Evolutionary conservation across 1,284 basidiomycete genomes (phyloP), one percentile per base, ranked within the genome.

Genomic region (Marasmius sp.): DNA sequence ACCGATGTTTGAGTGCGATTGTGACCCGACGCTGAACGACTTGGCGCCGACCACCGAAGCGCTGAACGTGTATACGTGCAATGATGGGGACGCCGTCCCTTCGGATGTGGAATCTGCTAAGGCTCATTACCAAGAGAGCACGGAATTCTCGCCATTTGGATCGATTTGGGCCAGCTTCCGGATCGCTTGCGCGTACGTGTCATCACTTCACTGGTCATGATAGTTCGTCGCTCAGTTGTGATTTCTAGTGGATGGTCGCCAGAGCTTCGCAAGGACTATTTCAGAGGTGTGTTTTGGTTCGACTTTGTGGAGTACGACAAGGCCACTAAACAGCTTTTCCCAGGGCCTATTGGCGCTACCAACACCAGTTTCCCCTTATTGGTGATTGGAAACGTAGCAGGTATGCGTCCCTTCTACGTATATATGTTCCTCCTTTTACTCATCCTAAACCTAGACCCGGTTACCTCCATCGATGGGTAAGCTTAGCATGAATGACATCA

Each of bases 321-420:
- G 27, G 27, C 14, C n/a, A 49, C n/a, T 11, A 18, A 18, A 22
- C 10, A 33, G 18, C 11, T 20, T 20, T 45, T 58, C 43, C n/a
- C 20, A 61, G 63, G 63, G 3, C 65, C 65, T 3, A 54, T 66
- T 33, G 38, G 14, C 6, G 65, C 51, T 10, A 5, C 2, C 27
- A 66, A 66, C 34, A 66, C 65, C 14, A 64, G 63, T 52, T 59
- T 49, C 22, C 65, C 63, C 2, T 20, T 66, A 7, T 37, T 64
- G 16, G 6, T 64, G 10, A 56, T 66, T 45, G 64, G 64, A 1
- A 66, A 66, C 54, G 53, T 57, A 20, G 60, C 60, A 11, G 64
- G 64, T 64, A 50, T 37, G 64, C 5, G 3, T 54, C 20, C 5
- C 3, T 11, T 20, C 7, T 12, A 53, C 16, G 3, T 3, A 18